Evolutionary conservation across 495 filamentous ascomycete species (phyloP).

Genomic region (Glutinoglossum americanum): DNA sequence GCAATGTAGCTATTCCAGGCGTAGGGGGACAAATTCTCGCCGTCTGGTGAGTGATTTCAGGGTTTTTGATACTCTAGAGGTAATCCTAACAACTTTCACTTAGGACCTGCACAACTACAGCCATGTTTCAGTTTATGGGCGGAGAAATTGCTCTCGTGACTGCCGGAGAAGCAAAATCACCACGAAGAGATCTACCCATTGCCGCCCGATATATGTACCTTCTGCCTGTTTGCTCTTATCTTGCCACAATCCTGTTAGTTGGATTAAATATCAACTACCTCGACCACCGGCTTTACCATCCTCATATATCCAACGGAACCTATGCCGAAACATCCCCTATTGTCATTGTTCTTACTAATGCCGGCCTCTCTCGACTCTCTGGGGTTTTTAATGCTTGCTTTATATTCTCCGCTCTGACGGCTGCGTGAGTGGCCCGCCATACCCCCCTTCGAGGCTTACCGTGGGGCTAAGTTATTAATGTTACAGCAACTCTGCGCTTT

Average conservation of each 20-base stretch:
- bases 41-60: conserved; percentile 10
- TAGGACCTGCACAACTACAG: conserved; percentile 21
- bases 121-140: conserved; percentile 23
- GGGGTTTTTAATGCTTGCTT: conserved; percentile 15
- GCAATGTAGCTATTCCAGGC: neutral
- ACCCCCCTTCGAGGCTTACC: neutral
- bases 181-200: conserved; percentile 11
- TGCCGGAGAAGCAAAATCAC: conserved; percentile 20
- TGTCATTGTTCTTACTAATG: conserved; percentile 14
- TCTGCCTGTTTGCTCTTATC: conserved; percentile 12
- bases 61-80: neutral
- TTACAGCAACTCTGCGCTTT: conserved; percentile 21
- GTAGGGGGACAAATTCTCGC: conserved; percentile 10
- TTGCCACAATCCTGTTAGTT: conserved; percentile 13
- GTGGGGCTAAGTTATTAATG: conserved; percentile 7
- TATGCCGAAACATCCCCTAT: conserved; percentile 15
- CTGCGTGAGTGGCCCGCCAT: conserved; percentile 5
- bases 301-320: conserved; percentile 9
- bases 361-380: conserved; percentile 10
- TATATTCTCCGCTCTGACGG: conserved; percentile 14
- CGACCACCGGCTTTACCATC: conserved; percentile 12
- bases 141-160: conserved; percentile 23
- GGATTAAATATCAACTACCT: conserved; percentile 17
- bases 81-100: neutral
- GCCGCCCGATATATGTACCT: conserved; percentile 14